Evolutionary conservation across 768 basidiomycete genomes (phyloP).

Genomic region (Strobilomyces confusus): DNA sequence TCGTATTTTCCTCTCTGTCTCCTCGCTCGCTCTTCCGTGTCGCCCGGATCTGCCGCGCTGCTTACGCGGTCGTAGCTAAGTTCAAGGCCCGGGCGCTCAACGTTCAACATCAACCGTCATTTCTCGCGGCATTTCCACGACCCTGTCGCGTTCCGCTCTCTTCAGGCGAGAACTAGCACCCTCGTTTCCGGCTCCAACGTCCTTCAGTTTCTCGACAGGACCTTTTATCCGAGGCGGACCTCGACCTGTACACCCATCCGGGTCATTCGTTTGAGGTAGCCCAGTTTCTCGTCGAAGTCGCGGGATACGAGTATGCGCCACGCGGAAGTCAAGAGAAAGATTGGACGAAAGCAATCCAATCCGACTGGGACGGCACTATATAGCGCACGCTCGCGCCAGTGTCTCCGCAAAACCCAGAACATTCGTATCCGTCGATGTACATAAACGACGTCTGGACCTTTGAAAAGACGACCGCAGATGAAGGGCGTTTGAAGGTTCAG

Average conservation of each 20-base stretch:
- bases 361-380: constrained; percentile 18
- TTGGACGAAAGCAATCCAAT: constrained; percentile 10
- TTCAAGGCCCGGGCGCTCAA: constrained; percentile 26
- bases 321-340: constrained; percentile 14
- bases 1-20: no score
- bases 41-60: constrained; percentile 11
- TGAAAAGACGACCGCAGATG: constrained; percentile 6
- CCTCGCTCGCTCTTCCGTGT: no score
- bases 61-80: constrained; percentile 11
- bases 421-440: no score
- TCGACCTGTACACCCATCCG: constrained; percentile 46
- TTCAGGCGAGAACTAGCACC: constrained; percentile 41
- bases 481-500: constrained; percentile 33
- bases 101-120: constrained; percentile 35
- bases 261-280: constrained; percentile 30
- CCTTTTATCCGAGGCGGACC: constrained; percentile 44
- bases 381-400: no score
- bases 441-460: constrained; percentile 31
- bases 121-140: constrained; percentile 35
- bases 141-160: constrained; percentile 36
- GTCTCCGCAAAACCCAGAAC: no score
- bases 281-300: constrained; percentile 28
- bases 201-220: constrained; percentile 48
- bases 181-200: constrained; percentile 55
- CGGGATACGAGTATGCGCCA: constrained; percentile 32